Percentiles rank a stretch among this genome's conserved stretches.
These are phyloP conservation scores for Puccinia hordei DNA, from an alignment of 1,284 basidiomycete genomes.

Conservation along the genomic window DNA sequence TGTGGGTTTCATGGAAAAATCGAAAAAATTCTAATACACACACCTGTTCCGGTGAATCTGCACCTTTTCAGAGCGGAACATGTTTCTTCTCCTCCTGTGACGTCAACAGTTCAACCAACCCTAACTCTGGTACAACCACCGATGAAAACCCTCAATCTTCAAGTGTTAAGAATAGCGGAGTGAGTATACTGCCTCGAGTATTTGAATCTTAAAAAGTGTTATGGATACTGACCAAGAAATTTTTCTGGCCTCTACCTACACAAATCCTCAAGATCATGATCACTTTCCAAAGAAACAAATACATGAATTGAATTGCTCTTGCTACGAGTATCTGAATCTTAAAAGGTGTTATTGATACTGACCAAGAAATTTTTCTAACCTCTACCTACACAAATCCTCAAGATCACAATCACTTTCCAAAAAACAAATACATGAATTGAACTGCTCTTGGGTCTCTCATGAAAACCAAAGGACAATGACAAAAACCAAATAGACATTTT, in stretches of 20 bases:
- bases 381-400: neutral
- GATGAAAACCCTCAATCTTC: neutral
- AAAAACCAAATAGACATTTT: no score
- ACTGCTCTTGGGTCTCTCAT: neutral
- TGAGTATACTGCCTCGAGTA: neutral
- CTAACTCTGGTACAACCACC: neutral
- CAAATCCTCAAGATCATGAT: neutral
- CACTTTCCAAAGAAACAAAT: conserved; percentile 17
- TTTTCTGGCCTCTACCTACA: neutral
- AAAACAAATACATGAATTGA: neutral
- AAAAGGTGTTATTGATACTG: neutral
- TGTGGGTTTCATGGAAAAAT: neutral
- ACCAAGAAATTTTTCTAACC: neutral
- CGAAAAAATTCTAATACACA: neutral
- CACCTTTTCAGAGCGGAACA: neutral
- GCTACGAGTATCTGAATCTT: neutral
- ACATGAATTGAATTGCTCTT: no score
- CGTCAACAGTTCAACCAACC: neutral
- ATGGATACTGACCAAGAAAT: neutral
- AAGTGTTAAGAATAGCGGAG: conserved; percentile 8
- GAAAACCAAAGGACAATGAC: neutral
- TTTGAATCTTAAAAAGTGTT: neutral
- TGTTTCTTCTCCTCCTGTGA: conserved; percentile 28
- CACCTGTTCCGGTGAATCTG: neutral
- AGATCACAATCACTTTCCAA: conserved; percentile 20